Evolutionary conservation across 2,329 filamentous ascomycete genomes (phyloP), one percentile per base, ranked within the genome.

Genomic region (Ascomycota sp.): DNA sequence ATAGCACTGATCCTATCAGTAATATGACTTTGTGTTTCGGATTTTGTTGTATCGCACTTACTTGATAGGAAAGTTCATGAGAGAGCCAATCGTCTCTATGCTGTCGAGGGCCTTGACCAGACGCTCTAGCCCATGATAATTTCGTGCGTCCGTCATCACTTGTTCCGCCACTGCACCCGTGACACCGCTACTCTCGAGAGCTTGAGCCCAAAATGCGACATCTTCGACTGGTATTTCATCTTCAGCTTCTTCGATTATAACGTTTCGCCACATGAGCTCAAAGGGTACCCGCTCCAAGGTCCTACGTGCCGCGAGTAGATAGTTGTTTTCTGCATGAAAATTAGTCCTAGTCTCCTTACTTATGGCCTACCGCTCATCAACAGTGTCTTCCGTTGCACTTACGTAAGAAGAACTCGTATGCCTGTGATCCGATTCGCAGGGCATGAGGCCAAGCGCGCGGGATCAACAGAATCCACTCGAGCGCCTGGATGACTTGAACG

Each of bases 341-440:
- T 25, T 16, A 27, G 29, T 13, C 16, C 4, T 3, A 3, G 16
- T 3, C 16, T 21, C 16, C 16, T 21, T 21, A 5, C 16, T 3
- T 21, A 21, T 5, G 16, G 16, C 16, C 5, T 21, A 11, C 4
- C 24, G 6, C 30, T 6, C 9, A 16, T n/a, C 7, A 25, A 4
- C 4, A 8, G 24, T 8, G 8, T 3, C 8, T 30, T 7, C 1
- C 2, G 25, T 21, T 21, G 9, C 27, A 66, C 81, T 62, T 68
- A 91, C 82, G 66, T 32, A 92, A 64, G 47, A 93, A 83, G 39
- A 75, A 73, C 47, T 78, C 78, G 56, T 92, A 81, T n/a, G 84
- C 66, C 43, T 72, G 65, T 25, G 69, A 68, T 30, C 81, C 72
- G 36, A 72, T 62, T 12, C 59, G 55, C 44, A 86, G 80, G 16